phyloP scores from a whole-genome alignment of 805 yeast species.

The Cyberlindnera nakhonratchasimensis region DNA sequence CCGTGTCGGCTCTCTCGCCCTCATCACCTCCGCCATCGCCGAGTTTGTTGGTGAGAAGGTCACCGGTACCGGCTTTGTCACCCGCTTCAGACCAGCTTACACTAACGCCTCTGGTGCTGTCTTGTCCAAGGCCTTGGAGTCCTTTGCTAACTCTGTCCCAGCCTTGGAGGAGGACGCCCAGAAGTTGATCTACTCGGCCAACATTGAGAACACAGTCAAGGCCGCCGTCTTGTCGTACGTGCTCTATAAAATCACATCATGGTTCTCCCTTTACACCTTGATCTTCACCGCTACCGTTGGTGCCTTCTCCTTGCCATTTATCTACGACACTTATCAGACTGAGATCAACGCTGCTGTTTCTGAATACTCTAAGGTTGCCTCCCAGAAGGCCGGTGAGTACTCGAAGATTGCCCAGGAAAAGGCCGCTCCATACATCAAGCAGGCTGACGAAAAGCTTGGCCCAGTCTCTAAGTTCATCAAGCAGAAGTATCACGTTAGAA shows the following conservation, averaged over 20 bases:
- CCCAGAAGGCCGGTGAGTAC: constrained; percentile 45
- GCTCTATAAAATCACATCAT: constrained; percentile 67
- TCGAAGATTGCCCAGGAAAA: constrained; percentile 50
- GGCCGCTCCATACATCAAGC: constrained; percentile 55
- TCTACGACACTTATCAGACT: constrained; percentile 70
- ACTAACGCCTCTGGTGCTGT: constrained; percentile 34
- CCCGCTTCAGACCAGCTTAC: constrained; percentile 68
- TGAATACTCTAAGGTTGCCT: constrained; percentile 42
- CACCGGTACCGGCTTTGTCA: constrained; percentile 76
- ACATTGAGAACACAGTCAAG: constrained; percentile 68
- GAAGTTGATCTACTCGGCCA: constrained; percentile 60
- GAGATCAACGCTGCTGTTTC: constrained; percentile 68
- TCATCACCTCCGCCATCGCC: constrained; percentile 63
- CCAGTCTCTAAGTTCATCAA: constrained; percentile 62
- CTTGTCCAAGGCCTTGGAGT: constrained; percentile 41
- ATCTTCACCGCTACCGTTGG: constrained; percentile 52
- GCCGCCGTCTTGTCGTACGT: constrained; percentile 65
- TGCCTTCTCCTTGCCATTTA: constrained; percentile 71
- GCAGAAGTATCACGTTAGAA: constrained; percentile 53
- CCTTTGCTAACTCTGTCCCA: constrained; percentile 43
- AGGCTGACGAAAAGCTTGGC: constrained; percentile 56
- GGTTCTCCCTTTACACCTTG: constrained; percentile 70
- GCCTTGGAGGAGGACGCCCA: constrained; percentile 50
- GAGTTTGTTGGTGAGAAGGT: constrained; percentile 73
- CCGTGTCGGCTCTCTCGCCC: constrained; percentile 55